Conservation (phyloP, 192 early-diverging fungal species). For the Umbelopsis isabellina region DNA sequence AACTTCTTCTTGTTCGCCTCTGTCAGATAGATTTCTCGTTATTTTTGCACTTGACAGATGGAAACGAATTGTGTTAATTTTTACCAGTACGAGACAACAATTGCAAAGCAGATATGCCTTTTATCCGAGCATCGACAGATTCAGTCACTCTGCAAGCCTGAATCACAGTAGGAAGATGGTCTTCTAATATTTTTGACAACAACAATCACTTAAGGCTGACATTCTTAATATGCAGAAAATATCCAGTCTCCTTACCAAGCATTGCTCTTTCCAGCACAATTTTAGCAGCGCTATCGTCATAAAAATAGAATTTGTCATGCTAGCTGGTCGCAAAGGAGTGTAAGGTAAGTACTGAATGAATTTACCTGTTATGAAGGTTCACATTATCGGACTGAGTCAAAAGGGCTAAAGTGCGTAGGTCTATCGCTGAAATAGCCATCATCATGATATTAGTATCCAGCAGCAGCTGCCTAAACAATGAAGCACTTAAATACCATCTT, state of each 20-base stretch:
- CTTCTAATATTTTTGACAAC: slow-evolving; percentile 38
- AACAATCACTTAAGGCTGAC: background rate
- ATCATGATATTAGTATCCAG: background rate
- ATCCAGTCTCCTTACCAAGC: slow-evolving; percentile 50
- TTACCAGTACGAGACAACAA: slow-evolving; percentile 66
- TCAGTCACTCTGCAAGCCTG: slow-evolving; percentile 51
- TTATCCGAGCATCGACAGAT: slow-evolving; percentile 50
- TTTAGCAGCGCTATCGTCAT: slow-evolving; percentile 60
- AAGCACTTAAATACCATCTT: slow-evolving; percentile 19
- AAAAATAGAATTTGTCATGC: background rate
- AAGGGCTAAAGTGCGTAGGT: slow-evolving; percentile 49
- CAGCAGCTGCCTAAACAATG: background rate
- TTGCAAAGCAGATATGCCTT: slow-evolving; percentile 68
- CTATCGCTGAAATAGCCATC: slow-evolving; percentile 41
- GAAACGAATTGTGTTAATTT: background rate
- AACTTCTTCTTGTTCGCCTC: slow-evolving; percentile 62
- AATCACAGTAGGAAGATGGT: slow-evolving; percentile 60
- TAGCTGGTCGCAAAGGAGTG: background rate
- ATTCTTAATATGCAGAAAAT: background rate
- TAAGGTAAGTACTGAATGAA: background rate
- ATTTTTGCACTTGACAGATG: background rate
- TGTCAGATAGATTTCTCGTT: slow-evolving; percentile 27
- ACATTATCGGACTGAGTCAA: slow-evolving; percentile 52
- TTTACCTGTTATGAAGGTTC: slow-evolving; percentile 54
- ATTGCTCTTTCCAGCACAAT: slow-evolving; percentile 77